phyloP scores from a whole-genome alignment of 2,329 filamentous ascomycete genomes.

The Xylariaceae sp. region DNA sequence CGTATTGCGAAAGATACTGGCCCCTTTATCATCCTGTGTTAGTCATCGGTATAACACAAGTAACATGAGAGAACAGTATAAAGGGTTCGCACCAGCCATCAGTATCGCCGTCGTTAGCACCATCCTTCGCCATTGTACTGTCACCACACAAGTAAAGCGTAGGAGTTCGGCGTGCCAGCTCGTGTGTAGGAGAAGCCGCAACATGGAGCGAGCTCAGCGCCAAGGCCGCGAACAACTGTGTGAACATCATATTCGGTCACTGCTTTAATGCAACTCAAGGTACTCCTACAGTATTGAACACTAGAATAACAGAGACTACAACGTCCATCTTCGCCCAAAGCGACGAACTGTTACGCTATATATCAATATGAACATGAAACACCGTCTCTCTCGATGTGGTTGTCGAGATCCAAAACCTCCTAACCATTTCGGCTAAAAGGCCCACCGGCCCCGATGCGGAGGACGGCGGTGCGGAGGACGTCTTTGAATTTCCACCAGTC shows the following conservation, averaged over 20 bases:
- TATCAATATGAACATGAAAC: too few relatives aligned
- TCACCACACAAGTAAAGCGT: constrained; percentile 52
- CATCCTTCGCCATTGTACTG: constrained; percentile 48
- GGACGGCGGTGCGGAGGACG: constrained; percentile 8
- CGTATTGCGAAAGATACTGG: constrained; percentile 49
- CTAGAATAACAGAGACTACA: too few relatives aligned
- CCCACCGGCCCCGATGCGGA: constrained; percentile 10
- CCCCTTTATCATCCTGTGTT: constrained; percentile 30
- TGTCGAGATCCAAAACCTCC: too few relatives aligned
- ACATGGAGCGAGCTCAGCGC: constrained; percentile 6
- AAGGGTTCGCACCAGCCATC: constrained; percentile 45
- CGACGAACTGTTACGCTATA: too few relatives aligned
- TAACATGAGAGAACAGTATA: too few relatives aligned
- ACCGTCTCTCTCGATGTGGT: too few relatives aligned
- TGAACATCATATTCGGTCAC: constrained; percentile 11
- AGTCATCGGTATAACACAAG: too few relatives aligned
- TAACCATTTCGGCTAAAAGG: neutral
- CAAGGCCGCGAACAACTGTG: constrained; percentile 5
- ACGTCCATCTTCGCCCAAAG: too few relatives aligned
- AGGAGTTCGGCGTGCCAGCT: constrained; percentile 22
- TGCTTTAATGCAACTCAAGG: neutral
- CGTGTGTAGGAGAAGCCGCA: constrained; percentile 12
- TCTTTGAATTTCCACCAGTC: constrained; percentile 15
- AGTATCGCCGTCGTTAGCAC: constrained; percentile 33
- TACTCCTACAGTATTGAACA: neutral